Evolutionary conservation across 192 early-diverging fungal genomes (phyloP).

Genomic region (Lobosporangium transversale): DNA sequence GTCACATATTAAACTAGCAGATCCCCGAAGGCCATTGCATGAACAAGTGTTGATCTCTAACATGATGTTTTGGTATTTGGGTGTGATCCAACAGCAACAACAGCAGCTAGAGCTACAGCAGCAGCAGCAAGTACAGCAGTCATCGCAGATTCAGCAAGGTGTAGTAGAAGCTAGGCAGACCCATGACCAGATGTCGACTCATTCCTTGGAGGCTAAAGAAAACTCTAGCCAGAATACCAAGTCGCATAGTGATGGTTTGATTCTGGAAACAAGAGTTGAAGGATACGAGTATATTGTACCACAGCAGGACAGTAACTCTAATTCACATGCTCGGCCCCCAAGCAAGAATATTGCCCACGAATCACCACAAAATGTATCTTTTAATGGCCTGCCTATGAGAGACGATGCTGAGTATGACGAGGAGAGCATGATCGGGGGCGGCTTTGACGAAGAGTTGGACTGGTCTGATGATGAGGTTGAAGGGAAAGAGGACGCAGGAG

Average conservation of each 20-base stretch:
- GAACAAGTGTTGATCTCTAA: conserved; percentile 82
- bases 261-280: conserved; percentile 6
- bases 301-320: conserved; percentile 37
- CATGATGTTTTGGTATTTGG: conserved; percentile 86
- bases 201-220: too few species aligned
- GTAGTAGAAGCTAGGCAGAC: background rate
- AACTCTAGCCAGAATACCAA: background rate
- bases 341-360: background rate
- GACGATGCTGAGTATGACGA: conserved; percentile 26
- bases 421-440: conserved; percentile 35
- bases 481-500: conserved; percentile 4
- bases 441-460: conserved; percentile 8
- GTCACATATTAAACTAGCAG: conserved; percentile 77
- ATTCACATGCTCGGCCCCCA: conserved; percentile 27
- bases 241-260: conserved; percentile 2
- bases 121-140: conserved; percentile 19
- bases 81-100: conserved; percentile 62
- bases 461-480: conserved; percentile 15
- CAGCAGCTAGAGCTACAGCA: conserved; percentile 40
- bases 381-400: background rate
- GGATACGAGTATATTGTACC: conserved; percentile 19
- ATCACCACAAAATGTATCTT: background rate
- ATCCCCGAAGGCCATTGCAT: conserved; percentile 73
- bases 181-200: background rate
- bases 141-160: background rate